Conservation (phyloP, 2,329 filamentous ascomycete species). For the Metarhizium brunneum region DNA sequence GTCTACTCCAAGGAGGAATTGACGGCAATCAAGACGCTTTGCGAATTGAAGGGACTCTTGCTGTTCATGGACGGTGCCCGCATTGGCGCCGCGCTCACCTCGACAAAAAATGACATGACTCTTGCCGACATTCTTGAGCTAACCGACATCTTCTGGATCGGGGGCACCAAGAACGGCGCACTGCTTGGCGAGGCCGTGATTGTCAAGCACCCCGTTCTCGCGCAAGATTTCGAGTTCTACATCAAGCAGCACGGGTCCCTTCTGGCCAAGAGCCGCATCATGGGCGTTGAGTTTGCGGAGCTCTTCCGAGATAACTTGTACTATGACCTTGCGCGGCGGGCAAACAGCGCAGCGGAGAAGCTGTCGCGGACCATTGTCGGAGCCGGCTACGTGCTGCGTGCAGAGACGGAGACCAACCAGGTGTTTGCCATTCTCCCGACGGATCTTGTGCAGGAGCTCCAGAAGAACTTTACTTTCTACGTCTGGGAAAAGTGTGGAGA, state of each 20-base stretch:
- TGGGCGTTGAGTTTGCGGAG: slow-evolving; percentile 40
- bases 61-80: slow-evolving; percentile 40
- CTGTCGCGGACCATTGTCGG: slow-evolving; percentile 33
- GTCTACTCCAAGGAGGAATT: slow-evolving; percentile 35
- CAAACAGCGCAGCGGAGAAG: slow-evolving; percentile 33
- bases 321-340: slow-evolving; percentile 34
- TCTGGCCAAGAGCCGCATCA: slow-evolving; percentile 37
- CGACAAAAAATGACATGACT: slow-evolving; percentile 31
- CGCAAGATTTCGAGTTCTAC: slow-evolving; percentile 39
- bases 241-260: slow-evolving; percentile 42
- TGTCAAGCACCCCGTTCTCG: slow-evolving; percentile 30
- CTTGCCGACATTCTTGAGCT: slow-evolving; percentile 34
- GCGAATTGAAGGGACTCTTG: slow-evolving; percentile 29
- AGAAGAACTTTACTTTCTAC: slow-evolving; percentile 36
- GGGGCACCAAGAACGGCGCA: slow-evolving; percentile 42
- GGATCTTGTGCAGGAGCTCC: slow-evolving; percentile 26
- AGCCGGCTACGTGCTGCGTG: slow-evolving; percentile 31
- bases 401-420: slow-evolving; percentile 40
- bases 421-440: slow-evolving; percentile 37
- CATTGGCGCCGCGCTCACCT: slow-evolving; percentile 32
- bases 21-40: slow-evolving; percentile 29
- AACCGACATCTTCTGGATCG: slow-evolving; percentile 46
- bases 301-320: slow-evolving; percentile 36
- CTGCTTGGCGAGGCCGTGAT: slow-evolving; percentile 41
- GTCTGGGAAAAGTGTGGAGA: slow-evolving; percentile 35